Conservation (phyloP, 1,284 basidiomycete genomes). For the Wolfiporia cocos region DNA sequence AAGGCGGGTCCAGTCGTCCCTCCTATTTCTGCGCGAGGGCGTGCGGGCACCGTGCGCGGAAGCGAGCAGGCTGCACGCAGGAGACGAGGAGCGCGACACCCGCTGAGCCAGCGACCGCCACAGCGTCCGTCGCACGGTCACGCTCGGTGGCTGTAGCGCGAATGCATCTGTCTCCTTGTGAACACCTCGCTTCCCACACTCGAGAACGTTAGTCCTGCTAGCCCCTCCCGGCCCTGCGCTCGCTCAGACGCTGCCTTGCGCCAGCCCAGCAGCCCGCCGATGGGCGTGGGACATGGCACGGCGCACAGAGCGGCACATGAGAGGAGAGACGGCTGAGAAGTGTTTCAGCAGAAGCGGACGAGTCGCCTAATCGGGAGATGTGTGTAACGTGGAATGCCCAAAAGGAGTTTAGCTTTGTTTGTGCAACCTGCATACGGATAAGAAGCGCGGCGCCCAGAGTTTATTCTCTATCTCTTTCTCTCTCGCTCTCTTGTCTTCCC, state of each 20-base stretch:
- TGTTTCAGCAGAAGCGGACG: slow-evolving; percentile 16
- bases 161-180: slow-evolving; percentile 20
- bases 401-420: slow-evolving; percentile 33
- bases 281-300: not conserved
- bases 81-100: too few relatives aligned
- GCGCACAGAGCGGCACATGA: too few relatives aligned
- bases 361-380: slow-evolving; percentile 15
- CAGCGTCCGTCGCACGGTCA: too few relatives aligned
- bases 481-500: slow-evolving; percentile 28
- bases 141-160: slow-evolving; percentile 13
- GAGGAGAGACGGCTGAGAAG: not conserved
- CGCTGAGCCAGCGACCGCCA: too few relatives aligned
- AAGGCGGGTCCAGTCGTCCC: slow-evolving; percentile 1
- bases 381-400: slow-evolving; percentile 20
- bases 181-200: slow-evolving; percentile 17
- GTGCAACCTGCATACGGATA: slow-evolving; percentile 45
- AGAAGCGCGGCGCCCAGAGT: slow-evolving; percentile 32
- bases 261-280: not conserved
- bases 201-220: slow-evolving; percentile 9
- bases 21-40: not conserved
- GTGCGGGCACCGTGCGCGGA: too few relatives aligned
- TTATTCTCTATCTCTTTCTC: slow-evolving; percentile 27
- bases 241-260: not conserved
- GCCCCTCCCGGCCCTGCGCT: not conserved
- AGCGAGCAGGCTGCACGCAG: too few relatives aligned